Percentiles rank a stretch among this genome's conserved stretches.
These are phyloP conservation scores for Chlamydomonas schloesseri DNA, from an alignment of 139 green algal genomes.

Conservation along the genomic window DNA sequence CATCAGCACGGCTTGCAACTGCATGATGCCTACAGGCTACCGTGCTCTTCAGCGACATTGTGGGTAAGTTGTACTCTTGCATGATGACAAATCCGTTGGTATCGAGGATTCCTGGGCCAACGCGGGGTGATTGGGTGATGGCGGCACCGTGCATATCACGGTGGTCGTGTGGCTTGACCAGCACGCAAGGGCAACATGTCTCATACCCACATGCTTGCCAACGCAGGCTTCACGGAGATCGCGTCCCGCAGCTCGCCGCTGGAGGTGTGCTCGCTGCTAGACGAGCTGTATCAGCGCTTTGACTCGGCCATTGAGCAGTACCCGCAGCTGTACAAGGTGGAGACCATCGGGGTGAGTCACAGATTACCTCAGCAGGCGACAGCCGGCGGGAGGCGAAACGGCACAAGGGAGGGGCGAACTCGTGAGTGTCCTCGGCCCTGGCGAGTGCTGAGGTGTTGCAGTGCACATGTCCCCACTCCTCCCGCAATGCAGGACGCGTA, in stretches of 20 bases:
- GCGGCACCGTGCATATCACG: too few relatives aligned
- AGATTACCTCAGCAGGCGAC: too few relatives aligned
- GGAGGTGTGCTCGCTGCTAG: slow-evolving; percentile 20
- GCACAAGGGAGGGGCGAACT: too few relatives aligned
- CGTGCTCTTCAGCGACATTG: slow-evolving; percentile 35
- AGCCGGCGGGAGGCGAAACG: too few relatives aligned
- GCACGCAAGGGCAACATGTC: too few relatives aligned
- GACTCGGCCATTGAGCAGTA: slow-evolving; percentile 5
- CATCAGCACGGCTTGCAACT: too few relatives aligned
- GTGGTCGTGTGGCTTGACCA: too few relatives aligned
- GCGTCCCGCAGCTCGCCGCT: background rate
- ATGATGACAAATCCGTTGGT: too few relatives aligned
- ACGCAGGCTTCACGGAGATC: slow-evolving; percentile 24
- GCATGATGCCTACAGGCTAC: slow-evolving; percentile 15
- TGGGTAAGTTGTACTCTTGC: background rate
- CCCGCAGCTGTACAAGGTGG: slow-evolving; percentile 43
- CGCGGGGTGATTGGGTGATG: too few relatives aligned
- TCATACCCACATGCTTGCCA: background rate
- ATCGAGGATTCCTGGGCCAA: too few relatives aligned
- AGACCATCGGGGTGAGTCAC: slow-evolving; percentile 29
- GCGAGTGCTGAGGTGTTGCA: background rate
- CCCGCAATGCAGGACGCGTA: slow-evolving; percentile 15
- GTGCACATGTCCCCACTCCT: background rate
- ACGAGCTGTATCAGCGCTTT: slow-evolving; percentile 29
- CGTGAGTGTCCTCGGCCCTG: too few relatives aligned